A percentile compares a stretch with the other conserved stretches of the same genome.
Conservation (phyloP, 75 land plant species). For the Cryptomeria japonica region DNA sequence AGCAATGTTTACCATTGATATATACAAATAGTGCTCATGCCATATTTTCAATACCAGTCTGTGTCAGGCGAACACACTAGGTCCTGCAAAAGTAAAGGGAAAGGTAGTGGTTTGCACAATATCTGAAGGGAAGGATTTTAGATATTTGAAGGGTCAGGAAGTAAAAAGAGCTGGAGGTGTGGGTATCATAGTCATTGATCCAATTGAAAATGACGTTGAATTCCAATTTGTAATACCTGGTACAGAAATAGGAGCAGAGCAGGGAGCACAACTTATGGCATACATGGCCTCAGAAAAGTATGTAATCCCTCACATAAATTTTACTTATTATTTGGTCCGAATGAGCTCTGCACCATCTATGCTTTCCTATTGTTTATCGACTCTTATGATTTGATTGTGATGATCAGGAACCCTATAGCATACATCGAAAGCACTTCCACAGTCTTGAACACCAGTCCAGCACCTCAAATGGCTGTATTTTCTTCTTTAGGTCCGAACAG, state of each 20-base stretch:
- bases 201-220: conserved; percentile 18
- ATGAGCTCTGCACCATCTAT: too few relatives aligned
- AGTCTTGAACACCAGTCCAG: not conserved
- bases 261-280: conserved; percentile 29
- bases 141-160: conserved; percentile 19
- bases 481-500: not conserved
- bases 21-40: not conserved
- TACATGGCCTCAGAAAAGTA: conserved; percentile 45
- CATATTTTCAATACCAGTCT: conserved; percentile 19
- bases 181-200: conserved; percentile 49
- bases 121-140: not conserved
- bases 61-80: conserved; percentile 38
- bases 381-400: not conserved
- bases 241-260: conserved; percentile 33
- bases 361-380: too few relatives aligned
- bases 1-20: too few relatives aligned
- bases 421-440: not conserved
- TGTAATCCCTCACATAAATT: too few relatives aligned
- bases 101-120: conserved; percentile 55
- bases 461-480: not conserved
- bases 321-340: too few relatives aligned
- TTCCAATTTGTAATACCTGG: conserved; percentile 32
- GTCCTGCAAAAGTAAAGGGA: conserved; percentile 37
- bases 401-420: not conserved
- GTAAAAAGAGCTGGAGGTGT: conserved; percentile 54